These are phyloP conservation scores for Falciphora oryzae DNA, from an alignment of 2,329 filamentous ascomycete species.

Conservation along the genomic window DNA sequence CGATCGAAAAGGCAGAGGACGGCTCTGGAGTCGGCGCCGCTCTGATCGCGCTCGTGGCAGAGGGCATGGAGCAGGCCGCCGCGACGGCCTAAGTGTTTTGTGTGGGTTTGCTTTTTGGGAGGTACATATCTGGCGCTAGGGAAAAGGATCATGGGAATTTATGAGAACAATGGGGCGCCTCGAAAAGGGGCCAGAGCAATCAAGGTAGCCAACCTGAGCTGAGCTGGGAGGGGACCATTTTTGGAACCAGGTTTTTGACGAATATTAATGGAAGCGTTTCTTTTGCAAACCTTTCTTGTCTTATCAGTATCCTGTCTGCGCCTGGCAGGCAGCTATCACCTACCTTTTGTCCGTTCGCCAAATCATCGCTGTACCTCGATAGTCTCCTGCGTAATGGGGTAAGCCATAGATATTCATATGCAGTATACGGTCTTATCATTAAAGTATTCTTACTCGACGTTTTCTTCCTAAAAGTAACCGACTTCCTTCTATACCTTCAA, in stretches of 20 bases:
- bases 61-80: slow-evolving; percentile 51
- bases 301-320: no score
- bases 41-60: slow-evolving; percentile 86
- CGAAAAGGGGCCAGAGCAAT: background rate
- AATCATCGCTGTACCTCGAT: no score
- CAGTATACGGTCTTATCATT: no score
- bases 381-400: no score
- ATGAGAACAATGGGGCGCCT: background rate
- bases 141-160: slow-evolving; percentile 7
- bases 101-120: slow-evolving; percentile 7
- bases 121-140: background rate
- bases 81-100: background rate
- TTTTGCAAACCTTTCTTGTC: background rate
- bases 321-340: no score
- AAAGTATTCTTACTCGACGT: no score
- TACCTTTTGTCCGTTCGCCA: no score
- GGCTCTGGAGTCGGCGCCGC: slow-evolving; percentile 94
- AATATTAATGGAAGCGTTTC: slow-evolving; percentile 3
- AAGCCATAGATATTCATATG: no score
- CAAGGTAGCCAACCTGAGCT: background rate
- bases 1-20: slow-evolving; percentile 95
- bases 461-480: no score
- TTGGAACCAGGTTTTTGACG: slow-evolving; percentile 1
- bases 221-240: background rate
- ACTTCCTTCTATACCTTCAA: no score